Conservation (phyloP, 805 yeast genomes). For the Ogataea wickerhamii region DNA sequence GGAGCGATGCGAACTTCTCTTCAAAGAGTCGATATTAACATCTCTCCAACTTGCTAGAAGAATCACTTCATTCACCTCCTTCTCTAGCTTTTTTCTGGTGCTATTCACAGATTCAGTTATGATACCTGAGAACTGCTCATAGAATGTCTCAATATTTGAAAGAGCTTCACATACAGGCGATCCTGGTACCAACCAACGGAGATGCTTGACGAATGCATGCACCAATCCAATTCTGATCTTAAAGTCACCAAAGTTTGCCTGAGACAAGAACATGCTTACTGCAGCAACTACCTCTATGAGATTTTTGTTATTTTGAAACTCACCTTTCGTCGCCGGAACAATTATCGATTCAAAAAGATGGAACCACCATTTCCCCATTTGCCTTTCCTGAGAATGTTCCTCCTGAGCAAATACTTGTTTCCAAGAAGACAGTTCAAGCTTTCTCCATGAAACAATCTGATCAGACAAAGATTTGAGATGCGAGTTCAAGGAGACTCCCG, state of each 20-base stretch:
- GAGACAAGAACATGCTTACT: slow-evolving; percentile 70
- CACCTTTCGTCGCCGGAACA: slow-evolving; percentile 44
- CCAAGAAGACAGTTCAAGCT: slow-evolving; percentile 84
- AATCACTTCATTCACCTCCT: slow-evolving; percentile 80
- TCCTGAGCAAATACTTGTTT: slow-evolving; percentile 67
- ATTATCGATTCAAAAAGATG: slow-evolving; percentile 80
- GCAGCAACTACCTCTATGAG: slow-evolving; percentile 48
- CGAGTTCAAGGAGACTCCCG: slow-evolving; percentile 59
- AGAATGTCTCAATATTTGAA: slow-evolving; percentile 57
- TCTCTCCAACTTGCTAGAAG: slow-evolving; percentile 96
- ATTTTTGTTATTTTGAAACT: slow-evolving; percentile 32
- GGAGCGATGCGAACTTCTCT: slow-evolving; percentile 88
- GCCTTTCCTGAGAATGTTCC: slow-evolving; percentile 43
- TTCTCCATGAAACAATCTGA: slow-evolving; percentile 87
- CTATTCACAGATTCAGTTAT: slow-evolving; percentile 44
- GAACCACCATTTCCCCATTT: slow-evolving; percentile 86
- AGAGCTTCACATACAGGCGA: slow-evolving; percentile 39
- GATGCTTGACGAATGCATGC: slow-evolving; percentile 60
- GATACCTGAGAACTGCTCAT: slow-evolving; percentile 55
- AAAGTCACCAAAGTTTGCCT: slow-evolving; percentile 76
- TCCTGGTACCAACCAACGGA: slow-evolving; percentile 29
- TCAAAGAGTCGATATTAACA: slow-evolving; percentile 87
- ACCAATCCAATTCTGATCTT: slow-evolving; percentile 54
- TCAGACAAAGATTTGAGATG: slow-evolving; percentile 57
- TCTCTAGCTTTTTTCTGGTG: slow-evolving; percentile 57